Evolutionary conservation across 345 rosid genomes (phyloP), one percentile per base, ranked within the genome.

Genomic region (Mangifera indica): DNA sequence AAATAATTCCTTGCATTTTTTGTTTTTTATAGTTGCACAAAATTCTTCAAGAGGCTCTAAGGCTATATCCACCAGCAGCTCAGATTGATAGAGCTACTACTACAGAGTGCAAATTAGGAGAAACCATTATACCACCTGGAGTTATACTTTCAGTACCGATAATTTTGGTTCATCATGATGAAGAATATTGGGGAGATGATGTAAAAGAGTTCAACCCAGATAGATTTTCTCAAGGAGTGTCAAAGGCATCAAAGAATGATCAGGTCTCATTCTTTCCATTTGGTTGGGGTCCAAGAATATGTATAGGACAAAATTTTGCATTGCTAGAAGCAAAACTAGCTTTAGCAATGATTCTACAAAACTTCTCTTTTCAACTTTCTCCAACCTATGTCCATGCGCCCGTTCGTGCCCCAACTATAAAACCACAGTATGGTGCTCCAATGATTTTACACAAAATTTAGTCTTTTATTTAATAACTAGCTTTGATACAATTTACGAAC

Each of bases 141-240:
- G 71, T 78, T 22, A 8, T 10, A 25, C 2, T 86, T 15, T 13
- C 40, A 18, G 6, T 86, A 24, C 84, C 79, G 1, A 10, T 29
- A 7, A 10, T 79, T 3, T 66, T 72, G n/a, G 55, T 86, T 22
- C 93, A 90, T 21, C 85, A 75, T 0, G 86, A 78, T 69, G 67
- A 71, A 26, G 75, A 80, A 37, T 76, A 80, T 15, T 87, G 86
- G 90, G 92, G 89, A 29, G 82, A 86, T 10, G 91, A 87, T 71
- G 87, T 73, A 7, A 60, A 70, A 22, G 87, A 89, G 24, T 85
- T 91, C 82, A 82, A 82, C 24, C 91, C 88, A 10, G 77, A 80
- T 34, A 88, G 86, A 63, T 85, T 89, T 67, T 67, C 37, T 6
- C 86, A 81, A 20, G 89, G 92, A 24, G 45, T 87, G 48, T 78